phyloP scores from a whole-genome alignment of 495 filamentous ascomycete genomes.

The Oidiodendron maius region DNA sequence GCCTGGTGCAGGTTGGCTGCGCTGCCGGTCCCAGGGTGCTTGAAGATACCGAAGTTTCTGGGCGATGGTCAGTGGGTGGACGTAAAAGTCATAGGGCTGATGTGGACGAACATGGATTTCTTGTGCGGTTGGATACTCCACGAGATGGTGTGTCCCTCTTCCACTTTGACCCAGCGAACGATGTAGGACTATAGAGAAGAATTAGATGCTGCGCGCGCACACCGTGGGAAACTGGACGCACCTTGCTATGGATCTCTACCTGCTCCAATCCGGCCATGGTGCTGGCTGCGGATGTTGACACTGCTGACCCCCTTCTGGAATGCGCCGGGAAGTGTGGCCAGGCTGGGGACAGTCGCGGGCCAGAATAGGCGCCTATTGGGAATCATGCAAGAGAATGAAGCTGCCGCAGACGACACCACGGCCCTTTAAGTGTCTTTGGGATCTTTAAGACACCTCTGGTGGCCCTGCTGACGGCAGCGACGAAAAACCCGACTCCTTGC shows the following conservation, averaged over 20 bases:
- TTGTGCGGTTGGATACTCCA: conserved; percentile 98
- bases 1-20: conserved; percentile 1
- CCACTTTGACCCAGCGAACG: conserved; percentile 92
- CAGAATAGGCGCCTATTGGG: no score
- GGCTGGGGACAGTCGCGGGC: no score
- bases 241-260: conserved; percentile 96
- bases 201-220: not conserved
- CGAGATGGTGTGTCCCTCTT: conserved; percentile 83
- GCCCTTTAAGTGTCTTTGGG: no score
- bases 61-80: conserved; percentile 9
- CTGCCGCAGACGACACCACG: no score
- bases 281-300: not conserved
- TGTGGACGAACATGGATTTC: conserved; percentile 80
- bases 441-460: no score
- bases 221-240: conserved; percentile 33
- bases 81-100: no score
- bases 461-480: no score
- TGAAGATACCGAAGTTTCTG: conserved; percentile 93
- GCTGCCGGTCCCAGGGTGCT: conserved; percentile 71
- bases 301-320: conserved; percentile 2
- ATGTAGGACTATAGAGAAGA: conserved; percentile 82
- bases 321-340: not conserved
- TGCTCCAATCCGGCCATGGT: conserved; percentile 93
- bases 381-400: no score
- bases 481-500: no score